Percentiles rank a stretch among this genome's conserved stretches.
Evolutionary conservation across 441 rosid genomes (phyloP).

Genomic region (Pelargonium fulgidum): DNA sequence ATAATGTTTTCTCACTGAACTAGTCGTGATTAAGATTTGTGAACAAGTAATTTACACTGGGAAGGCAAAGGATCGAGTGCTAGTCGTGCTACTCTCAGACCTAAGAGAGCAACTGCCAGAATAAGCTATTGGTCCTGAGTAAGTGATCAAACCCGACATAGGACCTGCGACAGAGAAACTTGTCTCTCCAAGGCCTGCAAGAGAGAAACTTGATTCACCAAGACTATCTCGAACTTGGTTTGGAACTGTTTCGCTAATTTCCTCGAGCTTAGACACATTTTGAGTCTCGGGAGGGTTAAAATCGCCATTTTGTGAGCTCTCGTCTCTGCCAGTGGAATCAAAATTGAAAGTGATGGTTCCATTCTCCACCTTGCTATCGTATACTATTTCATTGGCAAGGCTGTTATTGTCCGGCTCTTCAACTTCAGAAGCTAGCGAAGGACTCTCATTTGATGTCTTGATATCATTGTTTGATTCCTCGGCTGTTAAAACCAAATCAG

Average conservation of each 20-base stretch:
- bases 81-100: conserved; percentile 21
- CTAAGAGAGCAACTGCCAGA: conserved; percentile 20
- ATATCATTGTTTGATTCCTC: not conserved
- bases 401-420: not conserved
- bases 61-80: conserved; percentile 5
- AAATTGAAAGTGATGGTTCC: conserved; percentile 14
- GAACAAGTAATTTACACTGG: not conserved
- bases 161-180: conserved; percentile 20
- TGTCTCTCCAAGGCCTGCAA: conserved; percentile 17
- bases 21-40: not conserved
- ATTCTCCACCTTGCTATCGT: conserved; percentile 12
- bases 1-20: not conserved
- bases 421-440: not conserved
- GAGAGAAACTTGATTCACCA: conserved; percentile 19
- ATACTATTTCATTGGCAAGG: not conserved
- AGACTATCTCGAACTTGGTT: conserved; percentile 8
- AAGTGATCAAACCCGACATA: not conserved
- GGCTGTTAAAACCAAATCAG: not conserved
- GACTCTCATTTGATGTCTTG: not conserved
- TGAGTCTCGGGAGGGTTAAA: not conserved
- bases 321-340: conserved; percentile 4
- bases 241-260: not conserved
- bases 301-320: not conserved
- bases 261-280: not conserved
- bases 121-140: conserved; percentile 15